Conservation (phyloP, 2,329 filamentous ascomycete genomes). For the Macrophomina phaseolina region DNA sequence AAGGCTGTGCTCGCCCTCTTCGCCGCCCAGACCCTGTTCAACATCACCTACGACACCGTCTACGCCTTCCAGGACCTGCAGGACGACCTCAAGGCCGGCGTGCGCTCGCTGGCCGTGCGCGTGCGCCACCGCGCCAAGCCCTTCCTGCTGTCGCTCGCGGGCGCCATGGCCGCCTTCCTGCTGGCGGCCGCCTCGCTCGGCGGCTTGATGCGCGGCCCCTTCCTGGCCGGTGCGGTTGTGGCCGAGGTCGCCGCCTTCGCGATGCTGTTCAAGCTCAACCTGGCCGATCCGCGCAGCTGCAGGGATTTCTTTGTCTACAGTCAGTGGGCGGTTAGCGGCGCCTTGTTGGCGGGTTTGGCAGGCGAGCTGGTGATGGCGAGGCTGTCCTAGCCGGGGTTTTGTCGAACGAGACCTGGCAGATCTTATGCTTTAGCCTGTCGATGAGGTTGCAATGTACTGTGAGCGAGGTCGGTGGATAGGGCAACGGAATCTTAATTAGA, state of each 20-base stretch:
- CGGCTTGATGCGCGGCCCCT: not conserved
- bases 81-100: slow-evolving; percentile 45
- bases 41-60: slow-evolving; percentile 45
- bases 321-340: not conserved
- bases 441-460: no score
- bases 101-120: slow-evolving; percentile 42
- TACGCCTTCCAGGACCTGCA: slow-evolving; percentile 46
- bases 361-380: not conserved
- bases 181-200: not conserved
- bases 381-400: not conserved
- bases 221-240: not conserved
- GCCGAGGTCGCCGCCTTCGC: not conserved
- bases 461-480: no score
- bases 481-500: no score
- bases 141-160: not conserved
- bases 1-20: slow-evolving; percentile 31
- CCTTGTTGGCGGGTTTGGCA: not conserved
- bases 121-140: slow-evolving; percentile 28
- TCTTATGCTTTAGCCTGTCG: not conserved
- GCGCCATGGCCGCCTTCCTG: slow-evolving; percentile 2
- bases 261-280: slow-evolving; percentile 2
- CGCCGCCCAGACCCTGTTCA: slow-evolving; percentile 35
- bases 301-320: slow-evolving; percentile 3
- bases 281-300: slow-evolving; percentile 1
- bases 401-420: not conserved